Evolutionary conservation across 306 rosid species (phyloP).

Genomic region (Vigna mungo): DNA sequence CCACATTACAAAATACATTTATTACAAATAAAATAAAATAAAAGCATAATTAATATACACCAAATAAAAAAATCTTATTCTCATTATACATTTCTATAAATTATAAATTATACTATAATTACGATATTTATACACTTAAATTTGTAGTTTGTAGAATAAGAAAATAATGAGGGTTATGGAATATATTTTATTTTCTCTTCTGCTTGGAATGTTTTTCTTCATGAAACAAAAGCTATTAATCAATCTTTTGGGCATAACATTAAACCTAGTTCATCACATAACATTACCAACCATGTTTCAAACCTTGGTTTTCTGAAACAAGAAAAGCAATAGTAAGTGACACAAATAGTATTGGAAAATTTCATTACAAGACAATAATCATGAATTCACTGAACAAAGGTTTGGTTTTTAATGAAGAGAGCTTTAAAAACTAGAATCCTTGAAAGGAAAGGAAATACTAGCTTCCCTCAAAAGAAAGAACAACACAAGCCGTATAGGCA

Average conservation of each 20-base stretch:
- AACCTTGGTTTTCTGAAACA: neutral
- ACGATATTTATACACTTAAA: neutral
- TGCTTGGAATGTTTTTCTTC: neutral
- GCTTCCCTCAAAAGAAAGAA: constrained; percentile 32
- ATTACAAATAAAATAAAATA: no score
- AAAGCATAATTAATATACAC: no score
- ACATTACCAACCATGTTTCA: neutral
- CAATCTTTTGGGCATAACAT: neutral
- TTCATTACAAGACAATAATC: constrained; percentile 1
- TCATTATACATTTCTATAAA: no score
- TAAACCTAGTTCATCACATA: neutral
- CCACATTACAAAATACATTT: no score
- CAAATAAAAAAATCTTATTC: no score
- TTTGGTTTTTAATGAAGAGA: neutral
- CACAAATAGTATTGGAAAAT: constrained; percentile 4
- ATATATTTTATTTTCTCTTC: neutral
- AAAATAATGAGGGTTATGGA: neutral
- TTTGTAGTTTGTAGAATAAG: neutral
- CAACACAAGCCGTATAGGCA: constrained; percentile 5
- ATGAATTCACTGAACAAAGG: constrained; percentile 1
- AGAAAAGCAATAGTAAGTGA: neutral
- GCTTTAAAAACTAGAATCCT: neutral
- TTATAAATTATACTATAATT: neutral
- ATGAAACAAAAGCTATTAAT: neutral
- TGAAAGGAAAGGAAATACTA: neutral